Evolutionary conservation across 2,329 filamentous ascomycete genomes (phyloP), one percentile per base, ranked within the genome.

Genomic region (Clonostachys rosea): DNA sequence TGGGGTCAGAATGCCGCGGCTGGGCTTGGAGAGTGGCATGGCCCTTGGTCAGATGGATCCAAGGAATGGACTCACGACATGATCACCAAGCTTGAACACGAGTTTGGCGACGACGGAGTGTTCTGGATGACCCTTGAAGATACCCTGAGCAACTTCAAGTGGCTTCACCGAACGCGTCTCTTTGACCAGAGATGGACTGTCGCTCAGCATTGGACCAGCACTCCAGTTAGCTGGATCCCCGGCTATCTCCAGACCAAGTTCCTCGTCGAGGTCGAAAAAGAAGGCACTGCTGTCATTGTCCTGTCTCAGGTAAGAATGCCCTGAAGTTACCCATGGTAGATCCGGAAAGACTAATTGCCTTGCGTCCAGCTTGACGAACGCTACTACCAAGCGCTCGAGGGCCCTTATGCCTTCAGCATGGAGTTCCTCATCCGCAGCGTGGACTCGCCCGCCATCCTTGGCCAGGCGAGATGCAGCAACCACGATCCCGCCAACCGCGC

Each of bases 31-130:
- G 86, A 88, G 63, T 89, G 86, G 85, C 83, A 78, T 46, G 86
- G 86, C 12, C 75, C 83, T 5, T 90, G 86, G 86, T 81, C 79
- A 36, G 86, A 89, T 59, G 86, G 86, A 1, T 86, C 82, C 6
- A 81, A 84, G 53, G 79, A 89, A 59, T 90, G 86, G 86, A 89
- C 83, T 2, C 70, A 84, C 0, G 79, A 87, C 56, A 88, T 85
- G 84, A 83, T 89, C 69, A 65, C 78, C 50, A 78, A 80, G 51
- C 69, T 89, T 4, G 70, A 76, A 24, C 82, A 88, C 59, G 78
- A 76, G 44, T 87, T 87, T 53, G 84, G 83, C 18, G 82, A 88
- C 53, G 83, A 87, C 53, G 84, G 84, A 14, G 70, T 67, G 16
- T 73, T 72, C 52, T 72, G 71, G 71, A 74, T 74, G 65, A 59